Conservation (phyloP, 2,329 filamentous ascomycete genomes). For the Teratosphaeria pseudoeucalypti region DNA sequence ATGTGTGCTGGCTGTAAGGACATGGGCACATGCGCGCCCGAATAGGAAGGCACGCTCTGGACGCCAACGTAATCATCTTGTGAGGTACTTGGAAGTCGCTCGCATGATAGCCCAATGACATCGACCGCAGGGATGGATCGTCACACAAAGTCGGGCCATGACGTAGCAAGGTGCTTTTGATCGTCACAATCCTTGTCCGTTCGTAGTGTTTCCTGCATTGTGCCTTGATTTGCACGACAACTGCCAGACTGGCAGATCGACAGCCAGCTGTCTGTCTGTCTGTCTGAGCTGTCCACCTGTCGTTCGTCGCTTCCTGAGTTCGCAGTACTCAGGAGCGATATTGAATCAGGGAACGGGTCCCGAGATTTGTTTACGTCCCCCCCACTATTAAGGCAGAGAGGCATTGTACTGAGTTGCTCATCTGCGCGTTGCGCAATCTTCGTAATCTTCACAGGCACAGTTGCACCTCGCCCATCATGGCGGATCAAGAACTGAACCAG, state of each 20-base stretch:
- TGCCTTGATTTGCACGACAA: background rate
- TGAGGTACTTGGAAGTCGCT: background rate
- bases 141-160: background rate
- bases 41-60: background rate
- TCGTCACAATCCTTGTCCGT: background rate
- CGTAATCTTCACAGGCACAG: slow-evolving; percentile 4
- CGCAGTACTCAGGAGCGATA: background rate
- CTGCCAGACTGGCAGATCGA: background rate
- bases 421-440: background rate
- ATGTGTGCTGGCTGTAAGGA: background rate
- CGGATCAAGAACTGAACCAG: slow-evolving; percentile 23
- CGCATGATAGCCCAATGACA: background rate
- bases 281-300: background rate
- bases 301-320: background rate
- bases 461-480: slow-evolving; percentile 26
- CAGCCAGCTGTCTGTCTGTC: too few species aligned
- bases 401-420: background rate
- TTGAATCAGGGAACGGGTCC: background rate
- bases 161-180: background rate
- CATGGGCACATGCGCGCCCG: background rate
- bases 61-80: background rate
- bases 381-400: background rate
- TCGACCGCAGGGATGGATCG: background rate
- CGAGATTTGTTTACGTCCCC: background rate
- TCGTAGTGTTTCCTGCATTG: background rate